These are phyloP conservation scores for Zychaea mexicana DNA, from an alignment of 371 early-diverging fungal genomes.

Conservation along the genomic window DNA sequence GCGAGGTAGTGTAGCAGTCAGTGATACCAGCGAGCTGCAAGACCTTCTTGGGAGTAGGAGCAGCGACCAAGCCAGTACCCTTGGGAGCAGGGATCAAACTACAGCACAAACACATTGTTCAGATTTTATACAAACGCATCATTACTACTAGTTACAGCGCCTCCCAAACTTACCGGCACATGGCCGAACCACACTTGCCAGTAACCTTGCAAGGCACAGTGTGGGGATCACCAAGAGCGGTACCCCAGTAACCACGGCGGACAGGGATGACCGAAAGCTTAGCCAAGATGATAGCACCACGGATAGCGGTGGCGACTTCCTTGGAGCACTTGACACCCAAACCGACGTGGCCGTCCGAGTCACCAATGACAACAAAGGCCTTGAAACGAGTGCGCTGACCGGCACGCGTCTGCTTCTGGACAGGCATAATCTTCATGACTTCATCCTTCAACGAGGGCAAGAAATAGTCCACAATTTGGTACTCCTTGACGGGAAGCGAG, in stretches of 20 bases:
- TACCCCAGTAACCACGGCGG: slow-evolving; percentile 98
- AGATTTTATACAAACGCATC: neutral
- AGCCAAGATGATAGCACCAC: slow-evolving; percentile 96
- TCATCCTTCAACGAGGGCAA: slow-evolving; percentile 96
- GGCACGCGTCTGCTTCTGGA: slow-evolving; percentile 99
- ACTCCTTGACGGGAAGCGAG: slow-evolving; percentile 98
- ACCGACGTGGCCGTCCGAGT: slow-evolving; percentile 96
- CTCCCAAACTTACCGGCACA: slow-evolving; percentile 57
- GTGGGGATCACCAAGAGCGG: slow-evolving; percentile 80
- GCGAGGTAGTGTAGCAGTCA: slow-evolving; percentile 95
- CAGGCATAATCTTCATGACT: slow-evolving; percentile 98
- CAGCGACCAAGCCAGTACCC: slow-evolving; percentile 98
- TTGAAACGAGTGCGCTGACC: slow-evolving; percentile 99
- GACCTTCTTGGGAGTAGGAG: slow-evolving; percentile 95
- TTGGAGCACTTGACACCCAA: slow-evolving; percentile 98
- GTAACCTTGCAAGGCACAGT: slow-evolving; percentile 32
- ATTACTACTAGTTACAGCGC: neutral
- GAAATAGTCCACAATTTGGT: slow-evolving; percentile 97
- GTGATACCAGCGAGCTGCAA: slow-evolving; percentile 96
- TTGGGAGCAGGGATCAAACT: slow-evolving; percentile 96
- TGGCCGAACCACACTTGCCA: slow-evolving; percentile 72
- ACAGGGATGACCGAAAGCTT: slow-evolving; percentile 97
- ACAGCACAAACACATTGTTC: neutral
- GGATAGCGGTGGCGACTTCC: slow-evolving; percentile 98
- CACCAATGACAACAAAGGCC: slow-evolving; percentile 98